phyloP scores from a whole-genome alignment of 441 rosid species.

The Geranium incanum region DNA sequence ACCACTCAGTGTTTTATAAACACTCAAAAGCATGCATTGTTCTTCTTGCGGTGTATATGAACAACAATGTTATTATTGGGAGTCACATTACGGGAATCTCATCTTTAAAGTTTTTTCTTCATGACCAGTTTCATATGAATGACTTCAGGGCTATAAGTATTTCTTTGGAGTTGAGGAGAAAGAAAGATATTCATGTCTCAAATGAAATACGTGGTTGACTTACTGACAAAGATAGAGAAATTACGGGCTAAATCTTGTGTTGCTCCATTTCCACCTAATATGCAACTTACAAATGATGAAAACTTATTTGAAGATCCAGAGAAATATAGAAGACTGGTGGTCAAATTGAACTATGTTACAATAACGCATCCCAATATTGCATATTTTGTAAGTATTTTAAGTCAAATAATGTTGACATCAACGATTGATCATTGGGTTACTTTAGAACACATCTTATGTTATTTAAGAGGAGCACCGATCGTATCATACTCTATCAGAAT shows the following conservation, averaged over 20 bases:
- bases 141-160: not conserved
- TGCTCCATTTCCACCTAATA: not conserved
- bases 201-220: not conserved
- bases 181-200: not conserved
- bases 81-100: not conserved
- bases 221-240: not conserved
- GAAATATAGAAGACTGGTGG: not conserved
- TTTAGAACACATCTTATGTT: not conserved
- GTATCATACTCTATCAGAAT: not conserved
- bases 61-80: no score
- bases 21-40: no score
- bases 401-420: not conserved
- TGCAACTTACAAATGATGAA: not conserved
- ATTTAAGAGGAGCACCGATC: not conserved
- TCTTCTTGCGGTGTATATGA: no score
- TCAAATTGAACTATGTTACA: not conserved
- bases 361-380: not conserved
- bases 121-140: not conserved
- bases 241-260: not conserved
- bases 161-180: not conserved
- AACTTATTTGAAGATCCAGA: not conserved
- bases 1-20: no score
- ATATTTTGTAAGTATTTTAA: not conserved
- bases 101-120: not conserved
- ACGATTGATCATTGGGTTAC: not conserved